Evolutionary conservation across 768 basidiomycete genomes (phyloP).

Genomic region (Suillus brevipes): DNA sequence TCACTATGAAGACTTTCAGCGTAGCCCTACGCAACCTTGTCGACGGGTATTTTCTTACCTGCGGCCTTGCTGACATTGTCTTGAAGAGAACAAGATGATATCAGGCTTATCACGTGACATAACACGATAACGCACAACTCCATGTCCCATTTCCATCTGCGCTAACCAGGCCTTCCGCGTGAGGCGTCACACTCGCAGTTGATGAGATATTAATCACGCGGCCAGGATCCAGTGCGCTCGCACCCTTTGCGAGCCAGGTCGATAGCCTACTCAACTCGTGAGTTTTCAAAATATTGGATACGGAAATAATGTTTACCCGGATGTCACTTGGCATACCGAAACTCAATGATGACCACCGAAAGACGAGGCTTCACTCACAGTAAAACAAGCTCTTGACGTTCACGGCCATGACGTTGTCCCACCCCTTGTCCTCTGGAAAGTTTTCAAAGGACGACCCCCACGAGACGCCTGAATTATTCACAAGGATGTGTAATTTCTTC

Average conservation of each 20-base stretch:
- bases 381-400: constrained; percentile 89
- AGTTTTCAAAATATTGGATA: background rate
- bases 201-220: constrained; percentile 86
- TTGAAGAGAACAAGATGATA: constrained; percentile 26
- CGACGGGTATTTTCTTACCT: constrained; percentile 33
- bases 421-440: constrained; percentile 80
- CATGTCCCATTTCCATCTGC: constrained; percentile 64
- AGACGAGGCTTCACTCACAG: constrained; percentile 42
- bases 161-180: constrained; percentile 50
- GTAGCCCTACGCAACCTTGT: background rate
- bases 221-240: constrained; percentile 62
- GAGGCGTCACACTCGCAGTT: constrained; percentile 54
- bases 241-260: constrained; percentile 65
- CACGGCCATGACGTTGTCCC: constrained; percentile 80
- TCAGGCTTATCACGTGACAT: constrained; percentile 2
- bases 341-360: constrained; percentile 6
- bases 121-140: constrained; percentile 62
- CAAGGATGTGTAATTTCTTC: constrained; percentile 72
- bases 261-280: constrained; percentile 16
- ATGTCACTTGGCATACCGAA: constrained; percentile 39
- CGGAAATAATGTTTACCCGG: constrained; percentile 33
- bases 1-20: constrained; percentile 42
- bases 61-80: constrained; percentile 87
- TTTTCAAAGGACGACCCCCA: constrained; percentile 74
- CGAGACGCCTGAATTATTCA: constrained; percentile 81